phyloP scores from a whole-genome alignment of 108 stramenopile species.

The Pseudonitzschia delicatissima region DNA sequence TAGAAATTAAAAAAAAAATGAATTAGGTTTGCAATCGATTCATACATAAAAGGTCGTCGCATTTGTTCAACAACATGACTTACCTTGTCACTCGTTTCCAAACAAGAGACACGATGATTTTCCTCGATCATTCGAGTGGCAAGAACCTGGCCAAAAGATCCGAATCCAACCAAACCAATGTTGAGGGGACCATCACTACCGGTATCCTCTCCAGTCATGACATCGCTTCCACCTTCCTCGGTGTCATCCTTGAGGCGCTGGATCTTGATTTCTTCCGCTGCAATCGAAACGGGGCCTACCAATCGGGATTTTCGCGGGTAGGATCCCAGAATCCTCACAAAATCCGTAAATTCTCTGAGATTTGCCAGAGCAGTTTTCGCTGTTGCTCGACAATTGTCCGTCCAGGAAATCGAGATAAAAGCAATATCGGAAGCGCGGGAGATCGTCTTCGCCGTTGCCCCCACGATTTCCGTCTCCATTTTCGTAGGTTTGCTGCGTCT shows the following conservation, averaged over 20 bases:
- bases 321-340: conserved; percentile 80
- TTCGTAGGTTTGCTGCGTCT: conserved; percentile 33
- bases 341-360: conserved; percentile 84
- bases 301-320: conserved; percentile 82
- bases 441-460: not conserved
- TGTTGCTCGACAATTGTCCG: conserved; percentile 62
- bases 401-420: conserved; percentile 89
- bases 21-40: not conserved
- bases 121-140: conserved; percentile 49
- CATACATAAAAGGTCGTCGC: not conserved
- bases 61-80: not conserved
- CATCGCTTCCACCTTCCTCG: conserved; percentile 45
- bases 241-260: not conserved
- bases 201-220: conserved; percentile 23
- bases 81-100: conserved; percentile 65
- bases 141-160: conserved; percentile 90
- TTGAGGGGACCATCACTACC: conserved; percentile 42
- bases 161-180: conserved; percentile 96
- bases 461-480: not conserved
- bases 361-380: conserved; percentile 83
- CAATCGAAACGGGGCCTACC: conserved; percentile 75
- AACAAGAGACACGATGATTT: conserved; percentile 64
- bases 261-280: conserved; percentile 66
- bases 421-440: conserved; percentile 87
- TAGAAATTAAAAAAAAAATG: conserved; percentile 7